Evolutionary conservation across 441 rosid genomes (phyloP).

Genomic region (California macrophylla): DNA sequence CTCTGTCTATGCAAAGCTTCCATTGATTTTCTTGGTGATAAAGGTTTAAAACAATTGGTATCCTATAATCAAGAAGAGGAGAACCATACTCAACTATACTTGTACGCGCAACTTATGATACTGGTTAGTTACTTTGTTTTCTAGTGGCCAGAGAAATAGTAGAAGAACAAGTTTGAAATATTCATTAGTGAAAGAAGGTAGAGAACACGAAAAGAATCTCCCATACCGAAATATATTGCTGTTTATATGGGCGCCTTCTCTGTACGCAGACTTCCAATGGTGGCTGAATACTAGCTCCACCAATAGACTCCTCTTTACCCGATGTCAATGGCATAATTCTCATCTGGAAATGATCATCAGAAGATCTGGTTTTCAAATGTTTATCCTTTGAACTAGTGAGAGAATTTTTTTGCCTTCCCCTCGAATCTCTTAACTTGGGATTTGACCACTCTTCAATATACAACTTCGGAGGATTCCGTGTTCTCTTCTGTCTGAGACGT

Average conservation of each 20-base stretch:
- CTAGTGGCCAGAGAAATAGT: too few relatives aligned
- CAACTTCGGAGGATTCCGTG: conserved; percentile 40
- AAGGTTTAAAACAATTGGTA: not conserved
- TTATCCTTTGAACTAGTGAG: conserved; percentile 23
- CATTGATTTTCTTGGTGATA: not conserved
- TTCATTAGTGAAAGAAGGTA: not conserved
- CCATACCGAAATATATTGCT: conserved; percentile 27
- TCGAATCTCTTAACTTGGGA: conserved; percentile 18
- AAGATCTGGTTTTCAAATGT: conserved; percentile 23
- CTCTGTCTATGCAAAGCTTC: not conserved
- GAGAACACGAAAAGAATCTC: conserved; percentile 5
- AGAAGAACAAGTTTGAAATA: not conserved
- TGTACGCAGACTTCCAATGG: conserved; percentile 29
- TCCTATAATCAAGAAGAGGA: not conserved
- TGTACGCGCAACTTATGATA: too few relatives aligned
- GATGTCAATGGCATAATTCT: not conserved
- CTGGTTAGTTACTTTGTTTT: not conserved
- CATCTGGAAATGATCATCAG: conserved; percentile 16
- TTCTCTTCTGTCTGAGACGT: conserved; percentile 28
- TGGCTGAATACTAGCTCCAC: conserved; percentile 20
- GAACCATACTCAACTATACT: not conserved
- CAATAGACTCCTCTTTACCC: conserved; percentile 21
- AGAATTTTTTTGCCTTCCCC: conserved; percentile 18
- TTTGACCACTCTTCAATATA: conserved; percentile 43
- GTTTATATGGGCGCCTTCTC: conserved; percentile 36